Base-by-base conservation (phyloP, 345 rosid genomes). In the Rhizophora apiculata region DNA sequence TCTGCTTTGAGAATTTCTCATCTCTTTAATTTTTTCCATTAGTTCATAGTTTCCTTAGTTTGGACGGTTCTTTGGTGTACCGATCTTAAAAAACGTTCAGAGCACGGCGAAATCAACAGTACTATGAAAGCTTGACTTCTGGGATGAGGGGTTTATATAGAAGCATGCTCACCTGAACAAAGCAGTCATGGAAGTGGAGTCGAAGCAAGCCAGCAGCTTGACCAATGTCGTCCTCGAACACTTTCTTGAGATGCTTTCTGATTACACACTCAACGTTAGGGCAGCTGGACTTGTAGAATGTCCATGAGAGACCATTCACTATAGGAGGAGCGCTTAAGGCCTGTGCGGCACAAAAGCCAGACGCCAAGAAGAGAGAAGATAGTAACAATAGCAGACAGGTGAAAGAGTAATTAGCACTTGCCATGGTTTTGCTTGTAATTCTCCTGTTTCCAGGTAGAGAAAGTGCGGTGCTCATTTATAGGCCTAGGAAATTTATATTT, bases 151-250 rank as follows among this genome's bases (percentile, higher is more conserved):
- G 46, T 10, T 15, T 2, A 39, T 7, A 34, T 7, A 8, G 37
- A 34, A 1, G 13, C 39, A n/a, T 4, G 5, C 20, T 20, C 58
- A 89, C 98, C 96, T 85, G 86, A 67, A 93, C 98, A 61, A 91
- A 93, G 88, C 98, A 93, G 72, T 93, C 97, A 34, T 93, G 98
- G 82, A 93, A 93, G 76, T 89, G 96, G 68, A 93, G 86, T 68
- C 98, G 96, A 54, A 93, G 92, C 64, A 90, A 76, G 62, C 90
- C 98, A n/a, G 98, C 98, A 66, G 97, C 98, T 64, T 82, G 92
- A 65, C 90, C 98, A 43, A 87, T 80, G 37, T 93, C 98, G 19
- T 78, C 71, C 75, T 79, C 80, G 80, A 93, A 84, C 8, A 82
- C 85, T 69, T 90, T 83, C 75, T 79, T 63, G 48, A 93, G 89